Base-by-base conservation (phyloP, 768 basidiomycete species). In the Pleurotus djamor region DNA sequence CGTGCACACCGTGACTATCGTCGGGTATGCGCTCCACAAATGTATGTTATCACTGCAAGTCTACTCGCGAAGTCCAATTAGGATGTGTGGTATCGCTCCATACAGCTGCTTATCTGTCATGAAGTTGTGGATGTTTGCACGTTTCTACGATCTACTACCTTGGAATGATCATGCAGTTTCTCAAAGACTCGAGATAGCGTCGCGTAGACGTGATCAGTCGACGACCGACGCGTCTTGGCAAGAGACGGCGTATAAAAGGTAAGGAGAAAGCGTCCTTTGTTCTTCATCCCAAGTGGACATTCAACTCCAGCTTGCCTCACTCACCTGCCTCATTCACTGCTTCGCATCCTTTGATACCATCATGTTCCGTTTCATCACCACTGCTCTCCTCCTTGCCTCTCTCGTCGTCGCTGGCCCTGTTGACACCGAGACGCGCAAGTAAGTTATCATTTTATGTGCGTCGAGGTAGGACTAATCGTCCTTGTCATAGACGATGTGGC, bases 401-500 rank as follows among this genome's bases (percentile, higher is more conserved):
- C 56, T 63, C 12, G 69, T 70, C 9, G 55, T 73, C 37, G 75
- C 71, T 9, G 61, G 64, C 14, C 70, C 73, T 5, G 66, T 61
- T 33, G 41, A 58, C 45, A 49, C 68, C 14, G 37, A 10, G 41
- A 56, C 54, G 10, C 56, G 68, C 68, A 58, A 35, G 60, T 14
- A 37, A 43, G 9, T 54, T 37, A 44, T 44, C 52, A 59, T 32
- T 71, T 69, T 16, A 43, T 48, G 34, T 5, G 43, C 57, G 8
- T 37, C 44, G 7, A 44, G 13, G 21, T 4, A 14, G 16, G 13
- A 28, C 54, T 49, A 34, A 43, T 34, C 10, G 50, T 57, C 47
- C 45, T 58, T 9, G 60, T 41, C 17, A 65, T 52, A 77, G 76
- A 64, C 56, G 57, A 12, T 82, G 81, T 59, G 80, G 78, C 48